phyloP scores from a whole-genome alignment of 306 rosid species.

The Mimosa bimucronata region DNA sequence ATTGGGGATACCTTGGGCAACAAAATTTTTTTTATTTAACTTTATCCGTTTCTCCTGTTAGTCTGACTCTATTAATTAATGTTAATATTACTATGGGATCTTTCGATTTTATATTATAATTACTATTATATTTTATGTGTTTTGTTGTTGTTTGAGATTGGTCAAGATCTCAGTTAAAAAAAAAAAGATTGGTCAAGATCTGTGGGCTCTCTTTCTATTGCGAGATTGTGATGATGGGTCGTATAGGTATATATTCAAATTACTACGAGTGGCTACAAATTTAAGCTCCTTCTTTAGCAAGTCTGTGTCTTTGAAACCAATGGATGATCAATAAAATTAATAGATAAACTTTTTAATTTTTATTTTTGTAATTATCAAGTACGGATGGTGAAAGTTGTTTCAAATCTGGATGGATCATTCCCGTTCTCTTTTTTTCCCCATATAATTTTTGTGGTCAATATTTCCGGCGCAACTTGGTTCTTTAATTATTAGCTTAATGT shows the following conservation, averaged over 20 bases:
- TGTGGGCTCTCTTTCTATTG: conserved; percentile 1
- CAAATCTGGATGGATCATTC: background rate
- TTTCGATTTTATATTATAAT: background rate
- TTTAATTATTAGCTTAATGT: background rate
- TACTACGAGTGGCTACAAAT: conserved; percentile 8
- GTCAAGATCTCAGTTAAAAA: conserved; percentile 10
- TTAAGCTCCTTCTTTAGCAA: background rate
- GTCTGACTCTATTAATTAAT: background rate
- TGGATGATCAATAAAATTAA: background rate
- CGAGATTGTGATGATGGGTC: background rate
- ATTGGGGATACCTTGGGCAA: too few species aligned
- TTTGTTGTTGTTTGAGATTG: background rate
- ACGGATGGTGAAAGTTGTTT: conserved; percentile 11
- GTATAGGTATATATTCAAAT: conserved; percentile 24
- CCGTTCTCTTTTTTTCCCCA: background rate
- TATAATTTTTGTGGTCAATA: background rate
- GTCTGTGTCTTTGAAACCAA: background rate
- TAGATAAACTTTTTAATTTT: background rate
- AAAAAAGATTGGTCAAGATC: conserved; percentile 21
- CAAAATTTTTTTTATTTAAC: background rate
- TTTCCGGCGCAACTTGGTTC: background rate
- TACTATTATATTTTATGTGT: background rate
- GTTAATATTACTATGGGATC: background rate
- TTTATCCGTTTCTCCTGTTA: background rate
- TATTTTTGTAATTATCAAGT: background rate